Evolutionary conservation across 2,329 filamentous ascomycete genomes (phyloP).

Genomic region (Epicoccum sorghinum): DNA sequence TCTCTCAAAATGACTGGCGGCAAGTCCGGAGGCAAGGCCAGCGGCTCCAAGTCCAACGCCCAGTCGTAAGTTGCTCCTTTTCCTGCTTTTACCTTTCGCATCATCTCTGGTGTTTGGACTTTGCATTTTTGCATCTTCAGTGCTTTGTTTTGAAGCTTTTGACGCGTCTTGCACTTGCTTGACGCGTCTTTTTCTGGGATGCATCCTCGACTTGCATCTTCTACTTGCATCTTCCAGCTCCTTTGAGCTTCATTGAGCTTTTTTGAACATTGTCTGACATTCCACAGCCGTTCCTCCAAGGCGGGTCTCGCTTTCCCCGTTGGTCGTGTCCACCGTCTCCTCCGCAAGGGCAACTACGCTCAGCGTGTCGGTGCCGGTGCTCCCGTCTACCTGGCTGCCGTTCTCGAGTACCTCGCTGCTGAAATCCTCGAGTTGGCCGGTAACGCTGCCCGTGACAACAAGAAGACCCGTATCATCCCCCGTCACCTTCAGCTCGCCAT

Average conservation of each 20-base stretch:
- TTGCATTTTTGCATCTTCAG: conserved; percentile 8
- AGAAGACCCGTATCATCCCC: conserved; percentile 99
- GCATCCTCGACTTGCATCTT: background rate
- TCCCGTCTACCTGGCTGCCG: conserved; percentile 94
- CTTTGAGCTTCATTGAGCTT: conserved; percentile 13
- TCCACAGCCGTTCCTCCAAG: conserved; percentile 92
- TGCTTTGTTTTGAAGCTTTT: conserved; percentile 3
- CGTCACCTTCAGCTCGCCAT: conserved; percentile 99
- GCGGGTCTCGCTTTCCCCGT: conserved; percentile 98
- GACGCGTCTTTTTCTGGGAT: conserved; percentile 40
- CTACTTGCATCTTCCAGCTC: conserved; percentile 21
- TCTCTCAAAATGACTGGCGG: conserved; percentile 97
- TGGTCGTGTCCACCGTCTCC: conserved; percentile 98
- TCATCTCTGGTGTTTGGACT: conserved; percentile 12
- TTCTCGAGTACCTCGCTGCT: conserved; percentile 97
- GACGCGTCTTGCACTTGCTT: conserved; percentile 16
- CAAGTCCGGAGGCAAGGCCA: conserved; percentile 99
- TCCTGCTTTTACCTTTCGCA: conserved; percentile 10
- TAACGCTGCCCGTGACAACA: conserved; percentile 99
- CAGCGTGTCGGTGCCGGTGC: conserved; percentile 99
- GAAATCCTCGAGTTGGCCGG: conserved; percentile 99
- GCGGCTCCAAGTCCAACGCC: conserved; percentile 92
- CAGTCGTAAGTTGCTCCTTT: conserved; percentile 77
- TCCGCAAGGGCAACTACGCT: conserved; percentile 99
- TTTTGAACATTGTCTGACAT: conserved; percentile 21